These are phyloP conservation scores for Xylaria palmicola DNA, from an alignment of 495 filamentous ascomycete species.

Conservation along the genomic window DNA sequence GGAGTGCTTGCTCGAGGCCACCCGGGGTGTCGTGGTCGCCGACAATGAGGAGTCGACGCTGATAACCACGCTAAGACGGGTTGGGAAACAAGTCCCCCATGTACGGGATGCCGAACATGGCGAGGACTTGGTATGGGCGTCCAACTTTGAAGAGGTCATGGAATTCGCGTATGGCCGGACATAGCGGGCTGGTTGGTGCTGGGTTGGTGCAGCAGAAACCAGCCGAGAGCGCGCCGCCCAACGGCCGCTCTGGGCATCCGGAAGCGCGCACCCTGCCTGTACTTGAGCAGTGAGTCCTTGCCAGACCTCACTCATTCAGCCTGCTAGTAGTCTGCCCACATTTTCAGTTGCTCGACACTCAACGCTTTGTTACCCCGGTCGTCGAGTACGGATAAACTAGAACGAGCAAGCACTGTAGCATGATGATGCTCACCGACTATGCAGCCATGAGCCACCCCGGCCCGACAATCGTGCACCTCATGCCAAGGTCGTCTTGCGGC, in stretches of 20 bases:
- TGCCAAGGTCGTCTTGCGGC: too few relatives aligned
- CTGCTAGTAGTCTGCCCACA: neutral
- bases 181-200: neutral
- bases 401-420: too few relatives aligned
- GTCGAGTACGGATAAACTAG: too few relatives aligned
- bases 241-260: neutral
- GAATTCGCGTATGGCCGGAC: neutral
- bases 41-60: slow-evolving; percentile 35
- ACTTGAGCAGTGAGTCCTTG: neutral
- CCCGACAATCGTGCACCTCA: too few relatives aligned
- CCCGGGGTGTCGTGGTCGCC: slow-evolving; percentile 38
- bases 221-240: neutral
- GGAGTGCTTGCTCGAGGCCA: slow-evolving; percentile 39
- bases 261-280: neutral
- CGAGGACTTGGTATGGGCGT: slow-evolving; percentile 13
- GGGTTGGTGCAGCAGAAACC: neutral
- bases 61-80: slow-evolving; percentile 32
- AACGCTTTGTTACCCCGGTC: too few relatives aligned
- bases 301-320: neutral
- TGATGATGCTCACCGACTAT: too few relatives aligned
- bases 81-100: slow-evolving; percentile 39
- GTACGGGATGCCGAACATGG: slow-evolving; percentile 17
- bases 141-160: slow-evolving; percentile 16
- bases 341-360: too few relatives aligned
- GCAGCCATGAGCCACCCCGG: too few relatives aligned